These are phyloP conservation scores for Mycothermus thermophilus DNA, from an alignment of 495 filamentous ascomycete species.

Conservation along the genomic window DNA sequence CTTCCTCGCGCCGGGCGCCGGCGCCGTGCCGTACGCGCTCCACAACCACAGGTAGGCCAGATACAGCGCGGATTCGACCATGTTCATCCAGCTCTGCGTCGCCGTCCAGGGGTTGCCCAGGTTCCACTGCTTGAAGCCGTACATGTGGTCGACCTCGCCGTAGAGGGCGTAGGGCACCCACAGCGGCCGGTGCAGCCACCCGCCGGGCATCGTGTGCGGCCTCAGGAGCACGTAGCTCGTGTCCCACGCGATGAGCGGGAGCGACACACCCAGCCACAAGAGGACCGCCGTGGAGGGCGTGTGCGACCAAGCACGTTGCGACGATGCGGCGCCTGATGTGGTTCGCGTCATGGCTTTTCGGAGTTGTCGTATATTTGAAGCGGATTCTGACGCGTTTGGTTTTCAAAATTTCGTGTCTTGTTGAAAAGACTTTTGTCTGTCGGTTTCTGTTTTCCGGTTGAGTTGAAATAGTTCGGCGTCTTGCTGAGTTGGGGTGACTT, in stretches of 20 bases:
- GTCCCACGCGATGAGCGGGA: constrained; percentile 79
- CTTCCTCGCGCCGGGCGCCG: constrained; percentile 18
- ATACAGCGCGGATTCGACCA: constrained; percentile 60
- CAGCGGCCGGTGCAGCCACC: constrained; percentile 56
- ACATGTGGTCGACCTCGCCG: constrained; percentile 66
- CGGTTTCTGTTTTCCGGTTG: too few species aligned
- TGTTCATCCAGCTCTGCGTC: constrained; percentile 62
- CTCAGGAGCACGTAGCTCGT: constrained; percentile 66
- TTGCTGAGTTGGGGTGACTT: too few species aligned
- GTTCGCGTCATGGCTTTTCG: background rate
- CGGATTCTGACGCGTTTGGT: too few species aligned
- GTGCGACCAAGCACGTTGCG: constrained; percentile 42
- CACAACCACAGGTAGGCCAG: constrained; percentile 53
- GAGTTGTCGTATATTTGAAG: constrained; percentile 1
- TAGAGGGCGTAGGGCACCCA: constrained; percentile 76
- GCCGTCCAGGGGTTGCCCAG: constrained; percentile 63
- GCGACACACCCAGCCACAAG: constrained; percentile 62
- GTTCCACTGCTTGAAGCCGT: constrained; percentile 67
- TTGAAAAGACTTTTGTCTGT: too few species aligned
- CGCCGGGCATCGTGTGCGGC: constrained; percentile 73
- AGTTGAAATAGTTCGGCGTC: too few species aligned
- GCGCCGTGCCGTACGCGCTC: constrained; percentile 29
- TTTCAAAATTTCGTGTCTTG: too few species aligned
- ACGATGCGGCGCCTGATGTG: background rate
- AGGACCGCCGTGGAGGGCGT: constrained; percentile 50